These are phyloP conservation scores for Tilletia walkeri DNA, from an alignment of 1,284 basidiomycete genomes.

Conservation along the genomic window DNA sequence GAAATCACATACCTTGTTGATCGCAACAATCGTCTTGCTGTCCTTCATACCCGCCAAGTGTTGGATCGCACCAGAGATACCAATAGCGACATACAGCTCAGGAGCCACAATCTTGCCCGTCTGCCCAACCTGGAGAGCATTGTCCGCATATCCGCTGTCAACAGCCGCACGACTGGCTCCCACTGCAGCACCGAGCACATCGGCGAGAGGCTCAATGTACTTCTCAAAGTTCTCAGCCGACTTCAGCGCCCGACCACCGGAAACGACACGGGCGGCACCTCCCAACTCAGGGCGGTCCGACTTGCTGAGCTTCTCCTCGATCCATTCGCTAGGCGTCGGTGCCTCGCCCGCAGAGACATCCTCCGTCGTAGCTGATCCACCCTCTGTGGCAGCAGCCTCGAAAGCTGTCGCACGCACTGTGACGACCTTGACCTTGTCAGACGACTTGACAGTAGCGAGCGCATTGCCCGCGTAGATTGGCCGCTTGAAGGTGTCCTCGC, in stretches of 20 bases:
- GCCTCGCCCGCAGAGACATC: slow-evolving; percentile 70
- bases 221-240: slow-evolving; percentile 86
- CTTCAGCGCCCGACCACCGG: slow-evolving; percentile 93
- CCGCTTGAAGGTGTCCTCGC: slow-evolving; percentile 77
- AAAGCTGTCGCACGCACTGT: slow-evolving; percentile 96
- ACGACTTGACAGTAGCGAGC: slow-evolving; percentile 83
- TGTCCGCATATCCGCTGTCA: slow-evolving; percentile 97
- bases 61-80: slow-evolving; percentile 97
- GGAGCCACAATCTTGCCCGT: slow-evolving; percentile 82
- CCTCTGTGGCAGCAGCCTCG: slow-evolving; percentile 63
- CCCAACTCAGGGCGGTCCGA: slow-evolving; percentile 92
- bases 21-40: slow-evolving; percentile 94
- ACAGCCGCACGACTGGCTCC: slow-evolving; percentile 97
- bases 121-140: slow-evolving; percentile 96
- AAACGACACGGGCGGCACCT: slow-evolving; percentile 82
- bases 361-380: slow-evolving; percentile 65
- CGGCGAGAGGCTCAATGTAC: slow-evolving; percentile 87
- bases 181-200: slow-evolving; percentile 88
- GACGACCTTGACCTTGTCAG: slow-evolving; percentile 83
- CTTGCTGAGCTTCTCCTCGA: slow-evolving; percentile 81
- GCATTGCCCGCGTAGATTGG: slow-evolving; percentile 99
- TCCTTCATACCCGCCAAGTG: slow-evolving; percentile 99
- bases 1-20: slow-evolving; percentile 76
- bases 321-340: slow-evolving; percentile 64
- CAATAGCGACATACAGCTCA: slow-evolving; percentile 90